Conservation (phyloP, 257 asterid species). For the Dorcoceras hygrometricum region DNA sequence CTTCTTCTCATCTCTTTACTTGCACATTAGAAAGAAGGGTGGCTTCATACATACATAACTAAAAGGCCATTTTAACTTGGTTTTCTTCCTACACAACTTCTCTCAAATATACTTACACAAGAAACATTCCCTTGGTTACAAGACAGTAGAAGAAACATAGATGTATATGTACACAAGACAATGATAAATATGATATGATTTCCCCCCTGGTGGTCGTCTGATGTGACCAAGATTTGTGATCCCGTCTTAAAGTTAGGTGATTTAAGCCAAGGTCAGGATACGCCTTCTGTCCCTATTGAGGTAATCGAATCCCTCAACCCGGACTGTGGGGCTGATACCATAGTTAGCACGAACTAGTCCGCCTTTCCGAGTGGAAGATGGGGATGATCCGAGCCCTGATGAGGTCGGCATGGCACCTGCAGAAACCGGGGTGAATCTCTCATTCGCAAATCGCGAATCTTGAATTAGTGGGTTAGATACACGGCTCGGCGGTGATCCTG, state of each 20-base stretch:
- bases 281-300: slow-evolving; percentile 87
- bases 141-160: not conserved
- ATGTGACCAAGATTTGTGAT: not conserved
- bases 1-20: slow-evolving; percentile 35
- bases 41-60: slow-evolving; percentile 19
- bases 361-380: slow-evolving; percentile 60
- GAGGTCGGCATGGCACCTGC: slow-evolving; percentile 61
- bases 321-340: slow-evolving; percentile 88
- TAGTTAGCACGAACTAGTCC: slow-evolving; percentile 79
- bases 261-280: slow-evolving; percentile 84
- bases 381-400: slow-evolving; percentile 48
- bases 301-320: slow-evolving; percentile 95
- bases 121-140: not conserved
- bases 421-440: slow-evolving; percentile 49
- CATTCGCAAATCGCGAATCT: slow-evolving; percentile 78
- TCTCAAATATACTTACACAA: slow-evolving; percentile 9
- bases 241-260: no score
- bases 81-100: slow-evolving; percentile 5
- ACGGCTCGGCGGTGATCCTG: slow-evolving; percentile 99
- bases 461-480: slow-evolving; percentile 98
- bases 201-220: slow-evolving; percentile 25
- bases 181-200: slow-evolving; percentile 35
- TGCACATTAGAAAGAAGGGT: slow-evolving; percentile 43
- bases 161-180: slow-evolving; percentile 30
- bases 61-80: not conserved